Evolutionary conservation across 352 stramenopile genomes (phyloP).

Genomic region (Blastocystis sp.): DNA sequence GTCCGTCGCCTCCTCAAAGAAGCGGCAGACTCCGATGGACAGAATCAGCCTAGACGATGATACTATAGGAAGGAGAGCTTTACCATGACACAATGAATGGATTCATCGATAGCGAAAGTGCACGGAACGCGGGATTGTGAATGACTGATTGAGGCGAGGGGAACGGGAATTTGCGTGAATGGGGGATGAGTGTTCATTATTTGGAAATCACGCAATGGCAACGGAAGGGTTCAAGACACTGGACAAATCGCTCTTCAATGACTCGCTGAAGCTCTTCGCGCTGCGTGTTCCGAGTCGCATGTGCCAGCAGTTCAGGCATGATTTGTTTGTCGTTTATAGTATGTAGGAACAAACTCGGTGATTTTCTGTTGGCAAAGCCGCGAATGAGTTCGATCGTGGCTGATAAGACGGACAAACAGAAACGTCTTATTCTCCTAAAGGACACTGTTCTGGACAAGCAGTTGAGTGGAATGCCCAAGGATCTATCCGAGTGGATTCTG

Average conservation of each 20-base stretch:
- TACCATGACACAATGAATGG: background rate
- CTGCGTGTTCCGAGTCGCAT: background rate
- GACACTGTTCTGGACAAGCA: background rate
- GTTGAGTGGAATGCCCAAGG: background rate
- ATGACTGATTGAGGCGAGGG: background rate
- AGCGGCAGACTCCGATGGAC: background rate
- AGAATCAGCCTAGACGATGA: background rate
- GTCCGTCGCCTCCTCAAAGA: background rate
- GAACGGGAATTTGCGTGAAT: no score
- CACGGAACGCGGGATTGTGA: background rate
- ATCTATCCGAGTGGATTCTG: background rate
- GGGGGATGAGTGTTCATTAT: no score
- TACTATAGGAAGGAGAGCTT: background rate
- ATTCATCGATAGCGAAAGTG: background rate
- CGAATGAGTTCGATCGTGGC: conserved; percentile 1
- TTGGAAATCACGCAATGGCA: background rate
- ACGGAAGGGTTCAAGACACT: background rate
- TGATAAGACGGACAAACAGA: background rate
- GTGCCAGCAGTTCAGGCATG: background rate
- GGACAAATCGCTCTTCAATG: conserved; percentile 11
- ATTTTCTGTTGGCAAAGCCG: conserved; percentile 4
- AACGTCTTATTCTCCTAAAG: conserved; percentile 36
- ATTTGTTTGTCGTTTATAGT: background rate
- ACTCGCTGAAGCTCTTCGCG: background rate
- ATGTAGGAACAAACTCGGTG: background rate